Base-by-base conservation (phyloP, 1,284 basidiomycete species). In the Lentinus polychrous region DNA sequence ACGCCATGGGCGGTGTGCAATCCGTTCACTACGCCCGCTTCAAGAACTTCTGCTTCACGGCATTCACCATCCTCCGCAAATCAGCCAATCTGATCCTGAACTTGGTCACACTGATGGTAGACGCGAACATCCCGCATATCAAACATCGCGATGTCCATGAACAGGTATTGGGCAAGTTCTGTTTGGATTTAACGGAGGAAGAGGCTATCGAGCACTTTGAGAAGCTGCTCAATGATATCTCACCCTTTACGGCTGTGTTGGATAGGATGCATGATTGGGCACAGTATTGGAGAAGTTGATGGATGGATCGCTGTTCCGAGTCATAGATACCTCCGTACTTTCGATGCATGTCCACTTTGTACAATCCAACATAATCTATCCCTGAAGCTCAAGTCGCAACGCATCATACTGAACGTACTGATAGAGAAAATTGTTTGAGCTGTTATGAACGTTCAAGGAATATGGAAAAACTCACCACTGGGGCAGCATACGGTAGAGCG, bases 201-300 rank as follows among this genome's bases (percentile, higher is more conserved):
- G 91, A 97, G 61, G 96, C 96, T 6, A 94, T 98, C 67, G 91
- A 94, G 67, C 91, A 95, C 64, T 97, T 99, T 59, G 94, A 98
- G 69, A 80, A 83, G 23, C 66, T 98, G 48, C 67, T 99, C 52
- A 96, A 95, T 61, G 94, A 99, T 63, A 97, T 92, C 2, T 94
- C 91, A 33, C 95, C 96, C 65, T 80, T 98, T 57, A 91, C 91
- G 0, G 91, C 88, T 24, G 86, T 99, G 48, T 78, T 99, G 56
- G 93, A 96, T 67, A 76, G 88, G 56, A 92, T 96, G 58, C 94
- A 96, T 62, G 86, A 90, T 58, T 67, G 89, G 59, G 86, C 87
- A 18, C 89, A 90, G 63, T 91, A 90, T 64, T 89, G 86, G 86
- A 72, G 84, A 51, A 85, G 81, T 62, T 86, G 57, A 33, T 55